Evolutionary conservation across 192 early-diverging fungal genomes (phyloP), one percentile per base, ranked within the genome.

Genomic region (Haplosporangium gracile): DNA sequence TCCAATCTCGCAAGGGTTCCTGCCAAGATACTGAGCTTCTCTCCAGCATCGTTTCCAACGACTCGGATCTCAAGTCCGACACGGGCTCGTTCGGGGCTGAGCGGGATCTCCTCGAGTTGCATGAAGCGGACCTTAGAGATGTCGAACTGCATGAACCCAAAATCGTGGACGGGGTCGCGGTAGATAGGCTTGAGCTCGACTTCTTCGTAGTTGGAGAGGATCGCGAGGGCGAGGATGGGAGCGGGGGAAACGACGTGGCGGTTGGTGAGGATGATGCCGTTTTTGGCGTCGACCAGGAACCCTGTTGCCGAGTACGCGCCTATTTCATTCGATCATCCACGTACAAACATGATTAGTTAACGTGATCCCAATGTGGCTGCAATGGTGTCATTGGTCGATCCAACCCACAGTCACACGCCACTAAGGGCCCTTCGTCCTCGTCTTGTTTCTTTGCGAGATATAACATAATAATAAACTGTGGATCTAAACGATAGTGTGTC

Each of bases 81-180:
- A 60, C 92, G 92, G 24, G 94, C 95, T 4, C 89, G 73, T 70
- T 94, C 93, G 0, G 96, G 95, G 36, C 90, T 90, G 39, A 97
- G 89, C 34, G 89, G 87, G 72, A 97, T 96, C 75, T 93, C 91
- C 15, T 89, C 85, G 6, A 95, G 82, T 24, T 93, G 82, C 92
- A 95, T 95, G 77, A 93, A 94, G 74, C 94, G 92, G 65, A 96
- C 86, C 78, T 93, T 88, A 39, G 80, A 76, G 7, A 92, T 93
- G 76, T 97, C 94, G 70, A 95, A 97, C 87, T 92, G 89, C 78
- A 96, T 88, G 77, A 97, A 95, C 7, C 95, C 95, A 94, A 96
- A 96, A 89, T 96, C 96, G 82, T 96, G 95, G 53, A 96, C 91
- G 1, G 95, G 95, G 75, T 96, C 95, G 63, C 95, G 93, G 78